Conservation (phyloP, 2,329 filamentous ascomycete species). For the Dothiorella sarmentorum region DNA sequence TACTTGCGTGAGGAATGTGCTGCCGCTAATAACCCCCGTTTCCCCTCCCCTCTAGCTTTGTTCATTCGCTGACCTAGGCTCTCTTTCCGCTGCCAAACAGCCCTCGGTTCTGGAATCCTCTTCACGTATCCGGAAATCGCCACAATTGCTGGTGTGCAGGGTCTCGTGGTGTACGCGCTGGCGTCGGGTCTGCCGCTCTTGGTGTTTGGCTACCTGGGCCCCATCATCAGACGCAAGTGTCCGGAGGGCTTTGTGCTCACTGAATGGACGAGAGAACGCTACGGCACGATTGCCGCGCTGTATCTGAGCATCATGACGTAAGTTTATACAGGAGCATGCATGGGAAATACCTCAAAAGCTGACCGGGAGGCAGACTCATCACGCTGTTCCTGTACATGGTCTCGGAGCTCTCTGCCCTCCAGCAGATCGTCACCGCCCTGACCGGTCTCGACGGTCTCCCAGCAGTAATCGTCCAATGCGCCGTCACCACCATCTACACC, state of each 20-base stretch:
- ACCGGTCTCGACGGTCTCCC: constrained; percentile 73
- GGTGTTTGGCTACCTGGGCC: constrained; percentile 70
- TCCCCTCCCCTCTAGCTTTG: constrained; percentile 19
- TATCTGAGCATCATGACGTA: constrained; percentile 72
- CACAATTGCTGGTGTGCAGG: constrained; percentile 75
- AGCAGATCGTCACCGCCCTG: constrained; percentile 71
- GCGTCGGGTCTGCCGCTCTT: constrained; percentile 69
- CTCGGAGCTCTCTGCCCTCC: constrained; percentile 74
- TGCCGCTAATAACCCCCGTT: constrained; percentile 64
- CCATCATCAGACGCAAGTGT: constrained; percentile 74
- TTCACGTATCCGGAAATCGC: constrained; percentile 80
- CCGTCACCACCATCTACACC: constrained; percentile 78
- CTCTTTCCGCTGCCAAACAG: constrained; percentile 44
- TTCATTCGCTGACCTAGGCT: constrained; percentile 32
- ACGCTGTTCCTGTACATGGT: constrained; percentile 88
- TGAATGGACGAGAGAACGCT: constrained; percentile 78
- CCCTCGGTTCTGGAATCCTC: constrained; percentile 77
- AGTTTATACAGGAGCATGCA: constrained; percentile 19
- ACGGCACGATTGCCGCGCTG: constrained; percentile 64
- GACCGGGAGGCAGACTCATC: constrained; percentile 50
- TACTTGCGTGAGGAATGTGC: constrained; percentile 98
- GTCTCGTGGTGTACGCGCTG: constrained; percentile 71
- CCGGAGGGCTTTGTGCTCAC: constrained; percentile 82
- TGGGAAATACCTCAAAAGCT: background rate
- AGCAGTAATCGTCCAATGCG: constrained; percentile 72